Base-by-base conservation (phyloP, 306 rosid genomes). In the Corylus avellana region DNA sequence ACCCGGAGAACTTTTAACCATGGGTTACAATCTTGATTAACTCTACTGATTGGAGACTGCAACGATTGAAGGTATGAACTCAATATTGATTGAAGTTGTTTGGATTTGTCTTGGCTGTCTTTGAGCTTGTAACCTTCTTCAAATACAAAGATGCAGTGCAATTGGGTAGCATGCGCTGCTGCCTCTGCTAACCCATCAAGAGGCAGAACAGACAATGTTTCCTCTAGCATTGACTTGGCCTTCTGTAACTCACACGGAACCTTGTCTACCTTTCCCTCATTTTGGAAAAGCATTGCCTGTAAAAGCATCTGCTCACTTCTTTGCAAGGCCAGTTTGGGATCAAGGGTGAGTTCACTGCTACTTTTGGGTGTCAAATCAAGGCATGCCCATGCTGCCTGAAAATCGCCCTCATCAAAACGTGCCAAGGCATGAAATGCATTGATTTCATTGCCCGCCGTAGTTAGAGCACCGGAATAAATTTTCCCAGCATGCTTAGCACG, bases 221-320 rank as follows among this genome's bases (percentile, higher is more conserved):
- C 98, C 84, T 92, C 98, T 84, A 94, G 84, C 98, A 94, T 88
- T 75, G 80, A 87, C 87, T 89, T 94, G 7, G 98, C 98, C 90
- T 88, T 91, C 84, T 87, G 94, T 85, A 92, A 81, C 70, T 94
- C 96, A 79, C 69, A 81, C 37, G 86, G 84, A 72, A 89, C 84
- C 80, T 84, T 85, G 79, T 94, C 97, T 75, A 74, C 86, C 78
- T 83, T 88, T 74, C 90, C 94, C 79, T 86, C 97, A 69, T 85
- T 91, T 54, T 77, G 90, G 57, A 86, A 84, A 83, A 94, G 96
- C 88, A 94, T 80, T 75, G 98, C 96, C 83, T 92, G 97, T 79
- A 94, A 86, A 85, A 94, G 94, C 97, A 94, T 94, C 88, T 94
- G 98, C 88, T 94, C 98, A 81, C 98, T 94, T 85, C 98, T 86